phyloP scores from a whole-genome alignment of 2,329 filamentous ascomycete genomes.

The Akanthomyces uredinophilus region DNA sequence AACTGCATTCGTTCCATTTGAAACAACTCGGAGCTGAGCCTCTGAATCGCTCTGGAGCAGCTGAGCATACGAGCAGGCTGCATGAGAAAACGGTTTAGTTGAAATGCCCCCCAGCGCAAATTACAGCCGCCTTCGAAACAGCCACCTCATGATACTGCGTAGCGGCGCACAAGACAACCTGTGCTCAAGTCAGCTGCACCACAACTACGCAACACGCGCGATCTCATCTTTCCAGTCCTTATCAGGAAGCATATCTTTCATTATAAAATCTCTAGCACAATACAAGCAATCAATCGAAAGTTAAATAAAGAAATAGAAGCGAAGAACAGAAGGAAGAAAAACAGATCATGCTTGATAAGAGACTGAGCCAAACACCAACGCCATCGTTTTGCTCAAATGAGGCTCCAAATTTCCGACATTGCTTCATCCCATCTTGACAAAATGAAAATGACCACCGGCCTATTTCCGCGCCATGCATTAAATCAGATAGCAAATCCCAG shows the following conservation, averaged over 20 bases:
- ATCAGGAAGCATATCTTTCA: constrained; percentile 9
- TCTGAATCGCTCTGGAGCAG: neutral
- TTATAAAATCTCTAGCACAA: constrained; percentile 12
- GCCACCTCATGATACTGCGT: neutral
- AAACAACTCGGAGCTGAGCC: neutral
- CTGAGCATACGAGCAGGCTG: neutral
- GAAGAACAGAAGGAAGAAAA: constrained; percentile 1
- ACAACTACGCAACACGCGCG: neutral
- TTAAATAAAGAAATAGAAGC: neutral
- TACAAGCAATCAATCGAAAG: constrained; percentile 16
- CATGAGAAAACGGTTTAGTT: neutral
- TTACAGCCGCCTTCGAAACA: neutral
- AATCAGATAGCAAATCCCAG: constrained; percentile 4
- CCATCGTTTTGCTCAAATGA: constrained; percentile 12
- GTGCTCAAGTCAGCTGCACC: neutral
- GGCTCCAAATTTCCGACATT: constrained; percentile 9
- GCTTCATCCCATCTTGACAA: constrained; percentile 14
- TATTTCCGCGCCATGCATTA: constrained; percentile 15
- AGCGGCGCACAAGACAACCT: neutral
- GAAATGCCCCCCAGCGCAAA: neutral
- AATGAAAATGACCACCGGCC: constrained; percentile 17
- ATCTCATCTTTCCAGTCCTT: neutral
- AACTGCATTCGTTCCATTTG: neutral
- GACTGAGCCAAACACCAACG: constrained; percentile 18
- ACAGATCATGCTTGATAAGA: constrained; percentile 6